Evolutionary conservation across 1,139 yeast genomes (phyloP), one percentile per base, ranked within the genome.

Genomic region (Debaryomycetaceae sp.): DNA sequence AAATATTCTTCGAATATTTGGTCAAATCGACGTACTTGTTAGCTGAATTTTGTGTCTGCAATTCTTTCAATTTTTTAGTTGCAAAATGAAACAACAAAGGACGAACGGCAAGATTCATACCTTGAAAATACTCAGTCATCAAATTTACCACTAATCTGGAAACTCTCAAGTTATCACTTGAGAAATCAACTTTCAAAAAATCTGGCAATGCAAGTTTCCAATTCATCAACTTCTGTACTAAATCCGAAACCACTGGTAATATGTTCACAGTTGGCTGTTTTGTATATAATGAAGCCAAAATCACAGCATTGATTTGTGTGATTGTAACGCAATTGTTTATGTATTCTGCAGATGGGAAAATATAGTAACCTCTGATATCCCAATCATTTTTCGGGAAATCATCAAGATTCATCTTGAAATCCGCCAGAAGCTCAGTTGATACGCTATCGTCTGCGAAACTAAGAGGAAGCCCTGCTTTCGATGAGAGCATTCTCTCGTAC

Each of bases 81-180:
- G 89, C 88, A 59, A 87, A 86, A 59, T 87, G 94, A 52, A 86
- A 83, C 35, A 87, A 61, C 34, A 87, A 65, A 3, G 95, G 95
- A 39, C 96, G 64, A 2, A 87, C 91, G 0, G 95, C 91, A 35
- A 87, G 63, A 52, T 87, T 87, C 56, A 87, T 76, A 42, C 95
- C 95, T 57, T 87, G 94, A 54, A 84, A 86, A 58, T 86, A 87
- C 55, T 87, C 95, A 2, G 94, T 84, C 81, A 84, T 84, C 51
- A 87, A 72, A 55, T 87, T 87, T 6, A 87, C 88, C 15, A 81
- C 79, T 19, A 85, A 65, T 47, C 96, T 67, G 3, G 87, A 74
- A 6, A 85, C 80, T 40, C 75, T 71, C 17, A 85, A 64, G 33
- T 78, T 75, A 5, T 72, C 73, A 31, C 64, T 66, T 2, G 78